phyloP scores from a whole-genome alignment of 805 yeast species.

The Wickerhamomyces pijperi region DNA sequence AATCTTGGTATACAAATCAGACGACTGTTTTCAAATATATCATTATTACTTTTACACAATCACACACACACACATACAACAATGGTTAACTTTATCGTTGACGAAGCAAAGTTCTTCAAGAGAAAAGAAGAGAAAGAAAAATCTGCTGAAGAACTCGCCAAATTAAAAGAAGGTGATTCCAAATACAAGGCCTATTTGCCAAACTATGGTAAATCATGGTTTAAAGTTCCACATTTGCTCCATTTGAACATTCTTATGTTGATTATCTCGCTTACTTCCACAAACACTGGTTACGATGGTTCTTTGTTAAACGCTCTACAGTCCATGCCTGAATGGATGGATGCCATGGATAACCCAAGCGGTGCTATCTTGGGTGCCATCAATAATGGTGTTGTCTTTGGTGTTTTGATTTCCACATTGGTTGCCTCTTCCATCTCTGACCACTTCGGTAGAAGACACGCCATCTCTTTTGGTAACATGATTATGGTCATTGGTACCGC shows the following conservation, averaged over 20 bases:
- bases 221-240: constrained; percentile 25
- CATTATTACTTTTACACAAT: too few relatives aligned
- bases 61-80: not conserved
- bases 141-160: not conserved
- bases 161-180: not conserved
- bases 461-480: constrained; percentile 15
- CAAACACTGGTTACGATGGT: constrained; percentile 38
- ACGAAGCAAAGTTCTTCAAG: constrained; percentile 12
- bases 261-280: constrained; percentile 32
- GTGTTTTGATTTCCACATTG: constrained; percentile 23
- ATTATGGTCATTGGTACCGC: constrained; percentile 17
- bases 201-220: constrained; percentile 22
- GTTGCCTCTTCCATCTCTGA: constrained; percentile 23
- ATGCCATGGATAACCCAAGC: constrained; percentile 26
- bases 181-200: constrained; percentile 15
- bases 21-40: too few relatives aligned
- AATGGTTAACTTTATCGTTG: constrained; percentile 12
- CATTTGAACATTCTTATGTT: constrained; percentile 27
- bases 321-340: constrained; percentile 29
- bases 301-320: constrained; percentile 42
- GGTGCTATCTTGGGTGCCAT: constrained; percentile 31
- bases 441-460: constrained; percentile 29
- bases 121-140: constrained; percentile 2
- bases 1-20: too few relatives aligned
- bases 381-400: constrained; percentile 31